Evolutionary conservation across 192 early-diverging fungal genomes (phyloP).

Genomic region (Lobosporangium transversale): DNA sequence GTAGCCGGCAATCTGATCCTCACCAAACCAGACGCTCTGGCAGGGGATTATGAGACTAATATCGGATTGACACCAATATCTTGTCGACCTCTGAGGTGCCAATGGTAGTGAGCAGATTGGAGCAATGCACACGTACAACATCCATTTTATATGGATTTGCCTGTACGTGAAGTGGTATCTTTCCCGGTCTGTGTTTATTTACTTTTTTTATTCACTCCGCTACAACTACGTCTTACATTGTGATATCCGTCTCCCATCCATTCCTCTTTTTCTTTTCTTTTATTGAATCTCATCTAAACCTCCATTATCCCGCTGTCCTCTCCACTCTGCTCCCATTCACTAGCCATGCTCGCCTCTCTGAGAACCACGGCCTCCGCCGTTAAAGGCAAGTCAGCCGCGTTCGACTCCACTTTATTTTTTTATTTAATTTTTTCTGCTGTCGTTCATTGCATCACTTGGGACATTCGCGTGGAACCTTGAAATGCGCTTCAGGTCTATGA

Average conservation of each 20-base stretch:
- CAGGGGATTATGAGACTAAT: no score
- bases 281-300: constrained; percentile 15
- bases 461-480: no score
- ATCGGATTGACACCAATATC: no score
- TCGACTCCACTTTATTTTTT: not conserved
- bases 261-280: constrained; percentile 2
- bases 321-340: constrained; percentile 15
- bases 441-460: no score
- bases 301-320: constrained; percentile 25
- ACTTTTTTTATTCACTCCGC: constrained; percentile 5
- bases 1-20: no score
- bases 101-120: no score
- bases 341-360: constrained; percentile 34
- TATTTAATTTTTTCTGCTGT: no score
- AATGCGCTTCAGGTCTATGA: no score
- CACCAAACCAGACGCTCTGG: no score
- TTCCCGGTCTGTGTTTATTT: constrained; percentile 7
- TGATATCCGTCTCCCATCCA: not conserved
- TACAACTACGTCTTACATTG: not conserved
- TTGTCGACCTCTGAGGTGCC: no score
- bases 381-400: constrained; percentile 33
- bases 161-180: not conserved
- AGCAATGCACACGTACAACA: no score
- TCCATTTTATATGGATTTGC: no score
- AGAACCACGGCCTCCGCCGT: constrained; percentile 41